A percentile compares a stretch with the other conserved stretches of the same genome.
Conservation (phyloP, 192 early-diverging fungal species). For the Mortierella alpina region DNA sequence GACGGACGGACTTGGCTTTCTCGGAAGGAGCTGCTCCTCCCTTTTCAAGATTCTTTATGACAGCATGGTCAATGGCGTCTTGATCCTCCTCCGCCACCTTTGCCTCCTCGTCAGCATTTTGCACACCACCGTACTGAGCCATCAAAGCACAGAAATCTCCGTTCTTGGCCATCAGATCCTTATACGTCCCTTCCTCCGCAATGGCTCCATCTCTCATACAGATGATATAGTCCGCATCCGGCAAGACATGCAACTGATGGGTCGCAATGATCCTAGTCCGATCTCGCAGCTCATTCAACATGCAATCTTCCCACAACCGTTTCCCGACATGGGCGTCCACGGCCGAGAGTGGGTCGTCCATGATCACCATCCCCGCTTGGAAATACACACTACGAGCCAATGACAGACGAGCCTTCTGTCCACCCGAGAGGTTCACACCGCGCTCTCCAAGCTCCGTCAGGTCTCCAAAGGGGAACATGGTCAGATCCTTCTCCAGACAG, state of each 20-base stretch:
- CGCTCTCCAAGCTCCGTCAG: slow-evolving; percentile 71
- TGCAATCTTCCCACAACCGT: slow-evolving; percentile 59
- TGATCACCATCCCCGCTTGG: slow-evolving; percentile 66
- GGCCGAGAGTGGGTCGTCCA: slow-evolving; percentile 90
- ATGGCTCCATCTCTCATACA: slow-evolving; percentile 77
- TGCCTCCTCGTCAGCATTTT: slow-evolving; percentile 38
- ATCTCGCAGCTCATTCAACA: slow-evolving; percentile 4
- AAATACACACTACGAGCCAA: slow-evolving; percentile 88
- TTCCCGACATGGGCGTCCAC: slow-evolving; percentile 76
- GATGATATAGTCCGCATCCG: slow-evolving; percentile 71
- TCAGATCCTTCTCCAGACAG: slow-evolving; percentile 65
- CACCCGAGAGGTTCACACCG: slow-evolving; percentile 83
- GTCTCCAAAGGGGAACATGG: slow-evolving; percentile 7
- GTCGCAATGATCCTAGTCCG: slow-evolving; percentile 81
- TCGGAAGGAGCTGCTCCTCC: not conserved
- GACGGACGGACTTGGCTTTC: not conserved
- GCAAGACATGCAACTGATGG: slow-evolving; percentile 79
- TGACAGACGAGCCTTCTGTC: slow-evolving; percentile 87
- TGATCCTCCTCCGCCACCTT: slow-evolving; percentile 7
- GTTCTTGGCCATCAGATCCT: slow-evolving; percentile 72
- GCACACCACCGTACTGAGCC: slow-evolving; percentile 74
- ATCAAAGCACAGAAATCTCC: slow-evolving; percentile 74
- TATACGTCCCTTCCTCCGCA: slow-evolving; percentile 62
- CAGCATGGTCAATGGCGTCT: slow-evolving; percentile 11
- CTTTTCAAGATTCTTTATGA: not conserved